These are phyloP conservation scores for Aspergillus candidus DNA, from an alignment of 2,329 filamentous ascomycete genomes.

Conservation along the genomic window DNA sequence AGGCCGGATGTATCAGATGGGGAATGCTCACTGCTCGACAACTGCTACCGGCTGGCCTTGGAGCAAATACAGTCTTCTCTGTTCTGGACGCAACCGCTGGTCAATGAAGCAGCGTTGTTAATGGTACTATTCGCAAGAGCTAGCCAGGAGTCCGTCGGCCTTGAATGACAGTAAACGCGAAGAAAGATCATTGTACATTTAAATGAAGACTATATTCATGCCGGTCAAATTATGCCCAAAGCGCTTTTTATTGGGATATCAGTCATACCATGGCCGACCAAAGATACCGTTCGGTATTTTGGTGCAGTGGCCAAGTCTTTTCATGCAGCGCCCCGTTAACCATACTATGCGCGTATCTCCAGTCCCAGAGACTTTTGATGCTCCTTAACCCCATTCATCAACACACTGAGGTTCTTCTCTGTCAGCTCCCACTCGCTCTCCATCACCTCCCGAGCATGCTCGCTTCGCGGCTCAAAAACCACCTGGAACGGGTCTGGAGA, in stretches of 20 bases:
- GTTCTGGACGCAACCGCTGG: conserved; percentile 9
- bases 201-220: too few species aligned
- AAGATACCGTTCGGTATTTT: too few species aligned
- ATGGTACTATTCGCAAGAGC: conserved; percentile 6
- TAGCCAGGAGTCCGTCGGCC: background rate
- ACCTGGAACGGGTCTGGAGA: conserved; percentile 22
- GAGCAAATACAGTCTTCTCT: conserved; percentile 2
- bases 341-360: conserved; percentile 1
- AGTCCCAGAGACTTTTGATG: conserved; percentile 8
- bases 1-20: background rate
- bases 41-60: conserved; percentile 10
- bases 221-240: too few species aligned
- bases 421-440: conserved; percentile 14
- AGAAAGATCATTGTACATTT: too few species aligned
- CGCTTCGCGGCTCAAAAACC: conserved; percentile 20
- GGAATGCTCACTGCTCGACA: conserved; percentile 3
- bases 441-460: conserved; percentile 14
- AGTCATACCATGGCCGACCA: too few species aligned
- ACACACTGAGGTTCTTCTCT: conserved; percentile 14
- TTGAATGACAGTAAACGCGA: background rate
- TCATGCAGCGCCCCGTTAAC: background rate
- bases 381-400: conserved; percentile 11
- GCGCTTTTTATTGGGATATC: too few species aligned
- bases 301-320: background rate
- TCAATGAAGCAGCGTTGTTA: conserved; percentile 5